Evolutionary conservation across 2,329 filamentous ascomycete genomes (phyloP), one percentile per base, ranked within the genome.

Genomic region (Aspergillus sp.): DNA sequence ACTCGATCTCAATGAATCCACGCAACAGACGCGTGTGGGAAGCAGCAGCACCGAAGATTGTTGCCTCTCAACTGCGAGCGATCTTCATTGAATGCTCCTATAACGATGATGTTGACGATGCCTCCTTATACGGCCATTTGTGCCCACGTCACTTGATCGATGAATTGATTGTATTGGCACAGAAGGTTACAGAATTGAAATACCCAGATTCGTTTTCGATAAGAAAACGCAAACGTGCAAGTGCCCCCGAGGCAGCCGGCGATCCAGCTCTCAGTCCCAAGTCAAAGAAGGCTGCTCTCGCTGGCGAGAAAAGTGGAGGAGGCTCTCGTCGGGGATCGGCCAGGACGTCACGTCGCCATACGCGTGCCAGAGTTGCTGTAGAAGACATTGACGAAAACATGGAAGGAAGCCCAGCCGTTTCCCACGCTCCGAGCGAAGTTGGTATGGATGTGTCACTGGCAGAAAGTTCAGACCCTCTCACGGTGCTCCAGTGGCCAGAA

Each of bases 41-140:
- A 65, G 90, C 95, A 70, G 94, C 94, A 0, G 94, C 93, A 0
- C 89, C 89, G 8, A 96, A 96, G 72, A 87, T 99, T 25, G 89
- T 83, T 0, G 78, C 82, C 0, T 91, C 91, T 1, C 82, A 84
- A 3, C 82, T 99, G 0, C 84, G 83, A 0, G 94, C 89, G 10
- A 90, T 99, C 11, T 94, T 98, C 71, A 96, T 99, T 68, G 95
- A 99, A 80, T 98, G 94, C 75, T 96, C 91, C 63, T 99, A 94
- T 74, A 90, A 92, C 62, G 89, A 97, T 73, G 85, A 86, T 7
- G 89, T 92, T 69, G 83, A 86, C 21, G 88, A 95, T 62, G 88
- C 90, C 53, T 85, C 88, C 0, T 82, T 99, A 0, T 99, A 92
- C 66, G 95, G 95, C 0, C 95, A 99, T 69, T 81, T 99, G 13